phyloP scores from a whole-genome alignment of 129 eudicot genomes.

The Artemisia tridentata region DNA sequence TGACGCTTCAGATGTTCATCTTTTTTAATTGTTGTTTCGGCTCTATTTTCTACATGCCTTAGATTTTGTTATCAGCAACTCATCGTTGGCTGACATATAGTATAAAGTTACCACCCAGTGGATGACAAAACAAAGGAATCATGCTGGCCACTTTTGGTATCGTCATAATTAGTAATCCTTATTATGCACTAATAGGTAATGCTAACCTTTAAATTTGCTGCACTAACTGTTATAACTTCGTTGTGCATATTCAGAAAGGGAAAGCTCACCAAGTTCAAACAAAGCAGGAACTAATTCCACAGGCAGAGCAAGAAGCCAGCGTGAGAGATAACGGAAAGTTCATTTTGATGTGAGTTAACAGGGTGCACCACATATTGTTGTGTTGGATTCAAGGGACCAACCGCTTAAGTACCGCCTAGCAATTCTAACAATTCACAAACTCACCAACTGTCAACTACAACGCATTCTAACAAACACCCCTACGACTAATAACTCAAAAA shows the following conservation, averaged over 20 bases:
- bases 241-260: constrained; percentile 31
- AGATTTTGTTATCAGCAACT: too few relatives aligned
- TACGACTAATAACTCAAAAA: too few relatives aligned
- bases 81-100: too few relatives aligned
- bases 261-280: constrained; percentile 42
- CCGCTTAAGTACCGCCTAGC: too few relatives aligned
- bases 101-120: neutral
- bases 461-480: too few relatives aligned
- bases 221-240: neutral
- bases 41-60: too few relatives aligned
- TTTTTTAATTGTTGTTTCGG: too few relatives aligned
- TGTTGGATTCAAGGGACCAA: too few relatives aligned
- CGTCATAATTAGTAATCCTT: neutral
- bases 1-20: too few relatives aligned
- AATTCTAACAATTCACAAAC: too few relatives aligned
- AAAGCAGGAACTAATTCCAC: constrained; percentile 26
- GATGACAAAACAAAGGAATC: constrained; percentile 5
- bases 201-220: neutral
- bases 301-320: constrained; percentile 45
- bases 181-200: constrained; percentile 11
- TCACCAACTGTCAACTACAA: too few relatives aligned
- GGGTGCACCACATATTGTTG: neutral
- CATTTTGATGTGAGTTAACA: constrained; percentile 57
- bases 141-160: neutral
- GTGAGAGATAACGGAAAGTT: constrained; percentile 45